Conservation (phyloP, 345 rosid species). For the Populus deltoides region DNA sequence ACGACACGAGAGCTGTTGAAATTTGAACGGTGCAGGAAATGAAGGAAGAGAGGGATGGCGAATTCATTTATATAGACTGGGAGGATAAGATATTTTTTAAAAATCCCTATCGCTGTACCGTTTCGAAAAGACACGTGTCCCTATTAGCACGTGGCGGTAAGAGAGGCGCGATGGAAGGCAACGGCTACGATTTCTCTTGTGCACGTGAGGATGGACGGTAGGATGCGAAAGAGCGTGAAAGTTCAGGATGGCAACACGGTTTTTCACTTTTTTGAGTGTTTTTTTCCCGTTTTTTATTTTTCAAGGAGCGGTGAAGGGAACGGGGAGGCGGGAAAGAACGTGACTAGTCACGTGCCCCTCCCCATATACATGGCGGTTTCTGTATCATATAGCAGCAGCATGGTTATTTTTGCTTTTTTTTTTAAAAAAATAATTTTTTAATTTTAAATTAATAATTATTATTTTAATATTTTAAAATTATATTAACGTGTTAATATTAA, state of each 20-base stretch:
- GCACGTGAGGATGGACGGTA: conserved; percentile 49
- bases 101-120: background rate
- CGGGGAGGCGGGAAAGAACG: conserved; percentile 1
- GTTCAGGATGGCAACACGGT: conserved; percentile 1
- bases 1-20: background rate
- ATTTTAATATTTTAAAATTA: too few species aligned
- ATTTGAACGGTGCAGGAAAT: background rate
- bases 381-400: too few species aligned
- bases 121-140: conserved; percentile 31
- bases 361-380: too few species aligned
- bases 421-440: too few species aligned
- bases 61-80: conserved; percentile 34
- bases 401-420: too few species aligned
- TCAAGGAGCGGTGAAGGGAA: background rate
- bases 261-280: background rate
- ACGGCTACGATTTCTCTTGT: conserved; percentile 44
- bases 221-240: conserved; percentile 36
- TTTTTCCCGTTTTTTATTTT: background rate
- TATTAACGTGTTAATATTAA: too few species aligned
- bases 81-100: conserved; percentile 30
- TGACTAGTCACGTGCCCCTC: conserved; percentile 4
- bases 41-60: background rate
- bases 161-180: conserved; percentile 23
- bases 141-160: conserved; percentile 7
- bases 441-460: too few species aligned